Percentiles rank a stretch among this genome's conserved stretches.
Evolutionary conservation across 2,329 filamentous ascomycete genomes (phyloP).

Genomic region (Nothopassalora personata): DNA sequence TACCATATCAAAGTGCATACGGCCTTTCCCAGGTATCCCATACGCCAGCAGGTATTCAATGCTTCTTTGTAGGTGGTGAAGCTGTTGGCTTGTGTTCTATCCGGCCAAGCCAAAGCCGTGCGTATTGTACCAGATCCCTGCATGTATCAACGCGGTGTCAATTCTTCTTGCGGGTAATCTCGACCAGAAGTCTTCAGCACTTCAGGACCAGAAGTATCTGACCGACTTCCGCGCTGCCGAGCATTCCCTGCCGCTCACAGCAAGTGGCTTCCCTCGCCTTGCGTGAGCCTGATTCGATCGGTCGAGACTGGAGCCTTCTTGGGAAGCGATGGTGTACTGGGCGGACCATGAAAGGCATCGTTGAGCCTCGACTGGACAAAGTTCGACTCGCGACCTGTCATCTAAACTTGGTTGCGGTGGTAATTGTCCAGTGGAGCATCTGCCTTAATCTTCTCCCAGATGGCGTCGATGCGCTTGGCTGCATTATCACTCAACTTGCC

Average conservation of each 20-base stretch:
- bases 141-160: no score
- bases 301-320: neutral
- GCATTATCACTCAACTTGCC: slow-evolving; percentile 31
- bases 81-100: no score
- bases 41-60: no score
- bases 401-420: slow-evolving; percentile 7
- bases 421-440: slow-evolving; percentile 35
- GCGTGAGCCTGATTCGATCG: neutral
- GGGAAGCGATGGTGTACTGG: neutral
- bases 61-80: no score
- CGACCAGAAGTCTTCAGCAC: no score
- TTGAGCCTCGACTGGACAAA: neutral
- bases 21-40: no score
- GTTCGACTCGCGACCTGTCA: slow-evolving; percentile 1
- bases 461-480: slow-evolving; percentile 30
- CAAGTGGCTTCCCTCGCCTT: neutral
- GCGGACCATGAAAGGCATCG: neutral
- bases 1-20: neutral
- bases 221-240: neutral
- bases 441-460: slow-evolving; percentile 34
- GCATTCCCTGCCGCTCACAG: neutral
- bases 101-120: no score
- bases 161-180: no score
- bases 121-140: no score
- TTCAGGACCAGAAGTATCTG: neutral